Evolutionary conservation across 2,329 filamentous ascomycete genomes (phyloP), one percentile per base, ranked within the genome.

Genomic region (Sclerotinia nivalis): DNA sequence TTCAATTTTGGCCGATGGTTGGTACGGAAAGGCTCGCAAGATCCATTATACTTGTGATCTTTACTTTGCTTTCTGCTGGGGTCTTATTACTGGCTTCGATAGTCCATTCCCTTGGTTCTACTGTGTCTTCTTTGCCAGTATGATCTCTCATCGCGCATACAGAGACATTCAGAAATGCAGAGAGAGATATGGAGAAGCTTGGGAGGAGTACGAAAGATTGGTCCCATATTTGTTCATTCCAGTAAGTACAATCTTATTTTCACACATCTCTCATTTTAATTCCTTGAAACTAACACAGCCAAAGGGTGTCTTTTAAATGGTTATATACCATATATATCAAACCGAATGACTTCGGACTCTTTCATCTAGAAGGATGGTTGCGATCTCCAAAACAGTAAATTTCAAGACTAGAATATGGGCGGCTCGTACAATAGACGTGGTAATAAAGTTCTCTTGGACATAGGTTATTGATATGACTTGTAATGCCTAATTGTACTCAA

Each of bases 21-120:
- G 93, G 93, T 96, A 93, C 74, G 90, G 89, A 71, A 85, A 89
- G 75, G 92, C 92, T 40, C 87, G 92, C 74, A 96, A 93, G 82
- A 86, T 92, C 65, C 91, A 95, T 80, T 96, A 96, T 81, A 89
- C 90, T 1, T 93, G 91, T 79, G 92, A 96, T 79, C 80, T 91
- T 7, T 94, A 87, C 82, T 95, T 95, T 77, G 90, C 92, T 9
- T 78, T 92, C 68, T 87, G 84, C 72, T 96, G 92, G 92, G 92
- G 89, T 34, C 80, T 94, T n/a, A 89, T 95, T 74, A 93, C 91
- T 3, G 92, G 92, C 15, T 94, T 95, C 81, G 83, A 84, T 56
- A 93, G 89, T 77, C 92, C 92, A 0, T 94, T 95, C 81, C 93
- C 93, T 0, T 96, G 93, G 92, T 96, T 96, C 81, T 95, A 96